Evolutionary conservation across 2,329 filamentous ascomycete genomes (phyloP).

Genomic region (Hymenoscyphus fructigenus): DNA sequence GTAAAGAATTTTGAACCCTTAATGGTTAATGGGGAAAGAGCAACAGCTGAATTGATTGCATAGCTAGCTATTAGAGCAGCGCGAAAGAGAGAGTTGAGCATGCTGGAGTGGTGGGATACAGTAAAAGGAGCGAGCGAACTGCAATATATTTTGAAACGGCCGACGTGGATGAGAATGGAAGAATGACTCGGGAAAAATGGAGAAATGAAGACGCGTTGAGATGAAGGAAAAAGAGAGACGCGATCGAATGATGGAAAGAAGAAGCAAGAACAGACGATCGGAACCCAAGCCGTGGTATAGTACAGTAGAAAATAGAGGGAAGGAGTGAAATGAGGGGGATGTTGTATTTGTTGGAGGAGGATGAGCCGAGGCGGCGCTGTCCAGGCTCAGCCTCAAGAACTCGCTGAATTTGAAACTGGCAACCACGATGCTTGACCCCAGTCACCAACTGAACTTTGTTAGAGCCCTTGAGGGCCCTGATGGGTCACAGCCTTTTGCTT

Average conservation of each 20-base stretch:
- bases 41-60: conserved; percentile 11
- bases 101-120: conserved; percentile 11
- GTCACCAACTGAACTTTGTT: not conserved
- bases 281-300: not conserved
- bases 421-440: not conserved
- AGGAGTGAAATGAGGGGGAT: not conserved
- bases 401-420: not conserved
- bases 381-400: not conserved
- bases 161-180: not conserved
- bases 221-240: not conserved
- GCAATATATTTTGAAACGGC: not conserved
- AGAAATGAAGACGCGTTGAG: not conserved
- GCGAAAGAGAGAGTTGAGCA: conserved; percentile 20
- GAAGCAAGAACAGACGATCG: conserved; percentile 2
- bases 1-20: conserved; percentile 34
- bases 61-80: conserved; percentile 18
- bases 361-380: not conserved
- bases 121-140: not conserved
- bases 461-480: not conserved
- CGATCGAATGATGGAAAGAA: not conserved
- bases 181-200: not conserved
- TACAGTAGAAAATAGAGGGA: not conserved
- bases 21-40: conserved; percentile 29
- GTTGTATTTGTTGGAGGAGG: not conserved
- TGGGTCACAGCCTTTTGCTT: no score